phyloP scores from a whole-genome alignment of 1,284 basidiomycete species.

The Ceratobasidium sp. region DNA sequence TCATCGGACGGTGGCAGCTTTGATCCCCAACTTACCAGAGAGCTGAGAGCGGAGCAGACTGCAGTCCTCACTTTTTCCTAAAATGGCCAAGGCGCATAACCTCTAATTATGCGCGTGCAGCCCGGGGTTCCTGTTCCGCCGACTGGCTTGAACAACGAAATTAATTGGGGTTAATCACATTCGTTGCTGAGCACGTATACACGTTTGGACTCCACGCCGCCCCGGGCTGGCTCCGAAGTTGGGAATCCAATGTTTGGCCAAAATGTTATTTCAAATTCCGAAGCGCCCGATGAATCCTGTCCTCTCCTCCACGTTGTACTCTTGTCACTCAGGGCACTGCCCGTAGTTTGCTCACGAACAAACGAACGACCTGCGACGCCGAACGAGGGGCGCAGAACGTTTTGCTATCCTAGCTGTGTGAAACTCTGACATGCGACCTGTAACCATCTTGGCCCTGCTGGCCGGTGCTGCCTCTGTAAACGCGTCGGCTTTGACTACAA shows the following conservation, averaged over 20 bases:
- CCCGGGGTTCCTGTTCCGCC: not conserved
- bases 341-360: slow-evolving; percentile 20
- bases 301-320: slow-evolving; percentile 22
- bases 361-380: slow-evolving; percentile 28
- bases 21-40: slow-evolving; percentile 23
- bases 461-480: slow-evolving; percentile 36
- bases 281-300: slow-evolving; percentile 21
- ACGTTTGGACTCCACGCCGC: slow-evolving; percentile 23
- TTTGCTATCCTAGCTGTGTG: slow-evolving; percentile 19
- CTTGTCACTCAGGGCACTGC: slow-evolving; percentile 17
- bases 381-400: not conserved
- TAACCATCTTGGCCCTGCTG: slow-evolving; percentile 20
- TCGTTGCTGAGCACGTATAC: slow-evolving; percentile 9
- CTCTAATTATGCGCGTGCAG: slow-evolving; percentile 18
- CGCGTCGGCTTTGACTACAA: slow-evolving; percentile 83
- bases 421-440: slow-evolving; percentile 28
- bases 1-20: slow-evolving; percentile 33
- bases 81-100: slow-evolving; percentile 28
- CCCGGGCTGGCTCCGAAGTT: slow-evolving; percentile 13
- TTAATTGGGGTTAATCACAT: slow-evolving; percentile 28
- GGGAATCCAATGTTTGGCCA: slow-evolving; percentile 1
- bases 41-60: slow-evolving; percentile 20
- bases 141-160: slow-evolving; percentile 8
- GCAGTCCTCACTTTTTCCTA: not conserved
- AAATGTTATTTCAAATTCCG: not conserved